Percentiles rank a stretch among this genome's conserved stretches.
These are phyloP conservation scores for Dactylonectria macrodidyma DNA, from an alignment of 2,329 filamentous ascomycete genomes.

Conservation along the genomic window DNA sequence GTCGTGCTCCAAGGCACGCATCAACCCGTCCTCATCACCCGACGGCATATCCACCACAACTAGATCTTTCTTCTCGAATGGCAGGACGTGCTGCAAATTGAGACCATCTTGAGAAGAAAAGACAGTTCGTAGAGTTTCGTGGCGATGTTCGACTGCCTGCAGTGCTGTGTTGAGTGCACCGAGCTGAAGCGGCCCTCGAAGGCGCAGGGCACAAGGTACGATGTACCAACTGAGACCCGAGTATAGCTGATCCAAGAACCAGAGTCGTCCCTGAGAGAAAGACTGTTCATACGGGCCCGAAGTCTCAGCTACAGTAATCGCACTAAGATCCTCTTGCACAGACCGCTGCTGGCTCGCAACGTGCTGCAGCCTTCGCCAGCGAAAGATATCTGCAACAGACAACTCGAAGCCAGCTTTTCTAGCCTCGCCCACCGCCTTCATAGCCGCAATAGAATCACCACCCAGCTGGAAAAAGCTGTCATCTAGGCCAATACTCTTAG, in stretches of 20 bases:
- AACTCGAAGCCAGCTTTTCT: constrained; percentile 23
- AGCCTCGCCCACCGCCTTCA: constrained; percentile 56
- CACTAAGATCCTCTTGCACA: constrained; percentile 12
- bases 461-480: constrained; percentile 66
- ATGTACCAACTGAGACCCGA: constrained; percentile 21
- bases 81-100: not conserved
- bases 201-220: constrained; percentile 21
- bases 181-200: constrained; percentile 27
- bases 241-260: constrained; percentile 33
- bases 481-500: constrained; percentile 55
- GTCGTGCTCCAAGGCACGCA: constrained; percentile 23
- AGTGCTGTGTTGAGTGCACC: constrained; percentile 23
- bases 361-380: constrained; percentile 7
- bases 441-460: constrained; percentile 65
- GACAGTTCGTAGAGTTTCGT: constrained; percentile 18
- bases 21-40: not conserved
- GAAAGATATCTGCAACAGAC: constrained; percentile 32
- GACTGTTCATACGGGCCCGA: constrained; percentile 32
- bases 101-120: not conserved
- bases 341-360: not conserved
- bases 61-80: not conserved
- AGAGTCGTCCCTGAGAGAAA: constrained; percentile 32
- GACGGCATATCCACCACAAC: not conserved
- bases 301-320: not conserved
- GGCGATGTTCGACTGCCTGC: constrained; percentile 24